These are phyloP conservation scores for Aspergillus affinis DNA, from an alignment of 495 filamentous ascomycete genomes.

Conservation along the genomic window DNA sequence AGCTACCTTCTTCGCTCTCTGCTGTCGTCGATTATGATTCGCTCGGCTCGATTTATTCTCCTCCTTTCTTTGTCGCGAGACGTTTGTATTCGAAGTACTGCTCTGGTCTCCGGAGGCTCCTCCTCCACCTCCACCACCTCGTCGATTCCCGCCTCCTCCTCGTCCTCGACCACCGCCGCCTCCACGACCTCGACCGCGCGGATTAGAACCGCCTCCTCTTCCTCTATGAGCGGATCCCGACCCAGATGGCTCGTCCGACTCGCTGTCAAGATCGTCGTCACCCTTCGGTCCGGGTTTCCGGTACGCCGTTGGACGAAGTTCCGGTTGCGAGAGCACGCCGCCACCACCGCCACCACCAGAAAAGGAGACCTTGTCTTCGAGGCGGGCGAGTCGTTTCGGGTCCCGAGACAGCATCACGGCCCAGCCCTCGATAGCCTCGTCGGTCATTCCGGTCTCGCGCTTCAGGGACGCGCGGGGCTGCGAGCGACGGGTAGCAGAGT, in stretches of 20 bases:
- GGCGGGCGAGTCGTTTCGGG: slow-evolving; percentile 57
- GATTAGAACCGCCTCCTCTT: slow-evolving; percentile 9
- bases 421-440: slow-evolving; percentile 95
- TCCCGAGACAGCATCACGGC: slow-evolving; percentile 78
- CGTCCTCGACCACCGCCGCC: slow-evolving; percentile 54
- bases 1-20: slow-evolving; percentile 76
- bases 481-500: slow-evolving; percentile 63
- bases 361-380: slow-evolving; percentile 66
- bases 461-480: slow-evolving; percentile 62
- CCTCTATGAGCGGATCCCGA: slow-evolving; percentile 40
- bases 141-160: slow-evolving; percentile 46
- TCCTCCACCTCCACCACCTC: slow-evolving; percentile 56
- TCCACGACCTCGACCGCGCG: slow-evolving; percentile 45
- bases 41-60: slow-evolving; percentile 73
- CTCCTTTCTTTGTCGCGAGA: slow-evolving; percentile 69
- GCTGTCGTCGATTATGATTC: slow-evolving; percentile 77
- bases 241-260: slow-evolving; percentile 26
- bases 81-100: slow-evolving; percentile 39
- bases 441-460: slow-evolving; percentile 80
- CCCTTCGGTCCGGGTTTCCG: slow-evolving; percentile 33
- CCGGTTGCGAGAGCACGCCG: slow-evolving; percentile 48
- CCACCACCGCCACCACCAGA: slow-evolving; percentile 47
- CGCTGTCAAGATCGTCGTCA: slow-evolving; percentile 38
- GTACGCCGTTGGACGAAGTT: slow-evolving; percentile 62
- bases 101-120: slow-evolving; percentile 58